Percentiles rank a stretch among this genome's conserved stretches.
Evolutionary conservation across 352 stramenopile genomes (phyloP).

Genomic region (Phytophthora kernoviae): DNA sequence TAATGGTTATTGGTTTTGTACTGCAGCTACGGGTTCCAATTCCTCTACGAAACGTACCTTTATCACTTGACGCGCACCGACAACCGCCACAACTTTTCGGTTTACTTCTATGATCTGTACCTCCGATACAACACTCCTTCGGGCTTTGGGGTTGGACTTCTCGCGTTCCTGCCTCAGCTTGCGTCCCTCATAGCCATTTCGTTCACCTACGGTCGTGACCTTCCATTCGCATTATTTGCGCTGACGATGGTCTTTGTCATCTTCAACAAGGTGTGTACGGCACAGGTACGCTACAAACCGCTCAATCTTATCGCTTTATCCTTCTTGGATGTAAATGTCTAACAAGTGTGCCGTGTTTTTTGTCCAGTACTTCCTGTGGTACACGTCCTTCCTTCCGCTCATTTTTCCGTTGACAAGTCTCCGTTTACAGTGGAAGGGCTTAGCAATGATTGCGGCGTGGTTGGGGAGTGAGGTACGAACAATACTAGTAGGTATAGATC

Average conservation of each 20-base stretch:
- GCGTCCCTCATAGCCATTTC: constrained; percentile 78
- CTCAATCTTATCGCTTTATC: not conserved
- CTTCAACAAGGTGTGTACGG: constrained; percentile 96
- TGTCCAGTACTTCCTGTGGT: constrained; percentile 99
- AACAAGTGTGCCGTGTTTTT: constrained; percentile 42
- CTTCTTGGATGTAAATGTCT: constrained; percentile 2
- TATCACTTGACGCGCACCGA: constrained; percentile 98
- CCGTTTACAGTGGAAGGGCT: constrained; percentile 65
- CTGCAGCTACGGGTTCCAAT: constrained; percentile 89
- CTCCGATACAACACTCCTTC: constrained; percentile 89
- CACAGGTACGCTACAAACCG: constrained; percentile 54
- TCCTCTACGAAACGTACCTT: constrained; percentile 96
- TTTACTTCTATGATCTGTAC: constrained; percentile 99
- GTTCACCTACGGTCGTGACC: constrained; percentile 72
- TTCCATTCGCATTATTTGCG: constrained; percentile 95
- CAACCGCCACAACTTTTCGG: constrained; percentile 99
- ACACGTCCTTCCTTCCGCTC: constrained; percentile 92
- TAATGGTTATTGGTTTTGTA: not conserved
- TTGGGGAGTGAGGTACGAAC: constrained; percentile 71
- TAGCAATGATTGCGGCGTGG: constrained; percentile 70
- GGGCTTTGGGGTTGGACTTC: constrained; percentile 75
- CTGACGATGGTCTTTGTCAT: constrained; percentile 99
- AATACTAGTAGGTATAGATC: not conserved
- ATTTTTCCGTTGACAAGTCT: constrained; percentile 79
- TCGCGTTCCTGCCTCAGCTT: constrained; percentile 88